Evolutionary conservation across 768 basidiomycete species (phyloP).

Genomic region (Trametes sanguinea): DNA sequence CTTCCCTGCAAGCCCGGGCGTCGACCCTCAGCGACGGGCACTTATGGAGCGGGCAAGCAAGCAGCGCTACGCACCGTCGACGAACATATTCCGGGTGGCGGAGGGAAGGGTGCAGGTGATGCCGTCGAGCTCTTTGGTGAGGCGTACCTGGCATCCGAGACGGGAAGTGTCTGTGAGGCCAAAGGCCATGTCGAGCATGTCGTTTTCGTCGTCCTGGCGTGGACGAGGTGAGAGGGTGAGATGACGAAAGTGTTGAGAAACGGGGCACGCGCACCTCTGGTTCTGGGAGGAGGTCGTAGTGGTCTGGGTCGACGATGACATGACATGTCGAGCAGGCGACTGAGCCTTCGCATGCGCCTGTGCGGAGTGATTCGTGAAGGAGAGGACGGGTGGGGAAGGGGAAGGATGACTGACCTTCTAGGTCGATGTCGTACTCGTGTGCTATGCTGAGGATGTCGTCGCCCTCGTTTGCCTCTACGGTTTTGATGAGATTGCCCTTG

Average conservation of each 20-base stretch:
- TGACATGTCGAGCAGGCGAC: conserved; percentile 98
- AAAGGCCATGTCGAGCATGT: conserved; percentile 98
- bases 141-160: conserved; percentile 74
- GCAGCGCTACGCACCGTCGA: conserved; percentile 63
- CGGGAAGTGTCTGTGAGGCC: conserved; percentile 92
- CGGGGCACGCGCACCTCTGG: conserved; percentile 47
- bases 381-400: background rate
- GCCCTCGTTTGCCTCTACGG: conserved; percentile 90
- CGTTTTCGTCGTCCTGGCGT: conserved; percentile 88
- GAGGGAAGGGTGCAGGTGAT: conserved; percentile 83
- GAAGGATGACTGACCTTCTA: conserved; percentile 73
- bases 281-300: conserved; percentile 86
- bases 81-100: conserved; percentile 97
- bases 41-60: background rate
- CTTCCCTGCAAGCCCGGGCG: conserved; percentile 38
- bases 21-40: background rate
- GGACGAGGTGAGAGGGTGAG: no score
- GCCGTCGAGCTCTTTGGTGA: conserved; percentile 83
- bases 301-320: conserved; percentile 78
- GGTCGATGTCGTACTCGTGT: conserved; percentile 93
- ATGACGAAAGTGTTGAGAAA: background rate
- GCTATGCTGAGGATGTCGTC: conserved; percentile 91
- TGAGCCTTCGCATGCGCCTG: conserved; percentile 96
- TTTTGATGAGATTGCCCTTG: conserved; percentile 81
- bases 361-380: background rate